Percentiles rank a stretch among this genome's conserved stretches.
phyloP scores from a whole-genome alignment of 805 yeast genomes.

The Starmerella stellata region DNA sequence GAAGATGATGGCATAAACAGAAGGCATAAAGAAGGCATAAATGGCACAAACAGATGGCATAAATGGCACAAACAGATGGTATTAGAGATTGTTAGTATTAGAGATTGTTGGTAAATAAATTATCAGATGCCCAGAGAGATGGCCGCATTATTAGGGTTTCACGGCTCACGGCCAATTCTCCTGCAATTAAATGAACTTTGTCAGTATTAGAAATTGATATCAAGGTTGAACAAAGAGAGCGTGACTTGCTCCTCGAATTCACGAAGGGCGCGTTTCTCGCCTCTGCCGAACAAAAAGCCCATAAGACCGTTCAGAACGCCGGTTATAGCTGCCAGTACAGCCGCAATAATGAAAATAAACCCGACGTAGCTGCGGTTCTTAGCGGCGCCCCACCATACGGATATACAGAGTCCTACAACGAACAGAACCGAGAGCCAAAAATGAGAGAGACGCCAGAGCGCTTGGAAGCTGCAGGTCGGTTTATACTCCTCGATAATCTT shows the following conservation, averaged over 20 bases:
- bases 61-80: no score
- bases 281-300: constrained; percentile 58
- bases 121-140: no score
- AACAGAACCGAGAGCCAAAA: constrained; percentile 38
- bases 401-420: constrained; percentile 36
- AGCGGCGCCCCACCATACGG: constrained; percentile 40
- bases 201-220: neutral
- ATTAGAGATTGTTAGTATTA: no score
- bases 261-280: constrained; percentile 56
- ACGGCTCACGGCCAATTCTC: no score
- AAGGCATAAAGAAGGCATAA: no score
- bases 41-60: no score
- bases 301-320: constrained; percentile 65
- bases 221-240: constrained; percentile 15
- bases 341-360: constrained; percentile 42
- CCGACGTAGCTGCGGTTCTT: constrained; percentile 41
- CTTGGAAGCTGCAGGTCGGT: constrained; percentile 41
- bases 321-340: constrained; percentile 38
- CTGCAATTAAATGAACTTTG: no score
- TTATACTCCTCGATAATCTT: constrained; percentile 31
- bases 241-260: constrained; percentile 60
- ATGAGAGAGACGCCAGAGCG: constrained; percentile 46
- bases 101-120: no score
- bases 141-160: no score
- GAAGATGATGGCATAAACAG: no score